These are phyloP conservation scores for Conringia planisiliqua DNA, from an alignment of 345 rosid species.

Conservation along the genomic window DNA sequence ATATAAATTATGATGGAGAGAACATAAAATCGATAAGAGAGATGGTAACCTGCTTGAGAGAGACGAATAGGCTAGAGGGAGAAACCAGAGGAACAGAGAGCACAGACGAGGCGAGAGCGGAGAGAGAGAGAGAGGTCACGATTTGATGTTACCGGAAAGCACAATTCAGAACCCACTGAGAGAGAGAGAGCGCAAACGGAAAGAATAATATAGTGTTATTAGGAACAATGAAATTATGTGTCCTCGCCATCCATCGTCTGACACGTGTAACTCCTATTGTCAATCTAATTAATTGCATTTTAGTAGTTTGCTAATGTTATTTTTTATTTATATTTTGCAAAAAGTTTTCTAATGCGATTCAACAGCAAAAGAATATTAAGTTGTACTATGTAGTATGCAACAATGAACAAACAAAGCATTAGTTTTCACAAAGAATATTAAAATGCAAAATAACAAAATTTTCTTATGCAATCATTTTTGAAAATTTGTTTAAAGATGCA, in stretches of 20 bases:
- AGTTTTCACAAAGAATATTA: no score
- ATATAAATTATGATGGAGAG: background rate
- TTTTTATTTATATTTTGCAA: no score
- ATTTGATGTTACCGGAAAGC: slow-evolving; percentile 13
- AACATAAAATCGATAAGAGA: background rate
- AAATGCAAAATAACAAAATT: no score
- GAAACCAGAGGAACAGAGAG: background rate
- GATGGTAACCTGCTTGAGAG: background rate
- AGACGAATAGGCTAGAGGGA: background rate
- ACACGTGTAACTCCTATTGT: background rate
- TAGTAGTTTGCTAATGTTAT: background rate
- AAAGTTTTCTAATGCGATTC: no score
- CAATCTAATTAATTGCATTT: no score
- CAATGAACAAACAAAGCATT: no score
- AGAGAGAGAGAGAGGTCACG: background rate
- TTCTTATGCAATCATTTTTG: no score
- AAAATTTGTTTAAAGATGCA: no score
- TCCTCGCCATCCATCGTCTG: background rate
- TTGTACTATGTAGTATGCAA: no score
- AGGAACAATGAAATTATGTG: slow-evolving; percentile 22
- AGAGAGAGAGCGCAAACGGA: background rate
- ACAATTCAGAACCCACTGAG: background rate
- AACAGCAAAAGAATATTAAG: no score
- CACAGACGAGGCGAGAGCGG: background rate
- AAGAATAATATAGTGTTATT: background rate